Conservation (phyloP, 805 yeast species). For the Lachancea dasiensis region DNA sequence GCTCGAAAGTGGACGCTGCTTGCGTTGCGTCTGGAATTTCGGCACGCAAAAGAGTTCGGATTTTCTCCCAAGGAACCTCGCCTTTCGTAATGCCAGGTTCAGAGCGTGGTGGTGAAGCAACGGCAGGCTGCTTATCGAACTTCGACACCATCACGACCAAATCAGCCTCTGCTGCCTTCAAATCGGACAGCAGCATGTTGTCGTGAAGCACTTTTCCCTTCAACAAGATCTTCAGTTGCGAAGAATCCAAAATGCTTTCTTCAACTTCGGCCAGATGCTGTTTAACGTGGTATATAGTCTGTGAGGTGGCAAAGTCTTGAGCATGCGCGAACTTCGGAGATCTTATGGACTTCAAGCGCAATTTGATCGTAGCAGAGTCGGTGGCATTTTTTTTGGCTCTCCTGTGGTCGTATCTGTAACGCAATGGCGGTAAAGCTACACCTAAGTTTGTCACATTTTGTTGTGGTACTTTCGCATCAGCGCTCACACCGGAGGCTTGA, state of each 20-base stretch:
- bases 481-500: slow-evolving; percentile 32
- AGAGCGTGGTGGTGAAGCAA: slow-evolving; percentile 5
- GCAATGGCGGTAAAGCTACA: slow-evolving; percentile 45
- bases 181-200: slow-evolving; percentile 35
- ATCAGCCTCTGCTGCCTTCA: slow-evolving; percentile 28
- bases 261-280: slow-evolving; percentile 21
- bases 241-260: slow-evolving; percentile 31
- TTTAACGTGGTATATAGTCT: slow-evolving; percentile 34
- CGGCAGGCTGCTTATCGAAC: slow-evolving; percentile 8
- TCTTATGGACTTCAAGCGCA: slow-evolving; percentile 55
- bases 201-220: slow-evolving; percentile 62
- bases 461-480: slow-evolving; percentile 28
- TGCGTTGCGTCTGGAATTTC: slow-evolving; percentile 31
- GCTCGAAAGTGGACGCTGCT: slow-evolving; percentile 26
- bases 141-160: slow-evolving; percentile 42
- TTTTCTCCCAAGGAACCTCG: slow-evolving; percentile 42
- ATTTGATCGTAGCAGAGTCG: slow-evolving; percentile 1
- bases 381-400: slow-evolving; percentile 12
- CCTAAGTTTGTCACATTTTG: slow-evolving; percentile 35
- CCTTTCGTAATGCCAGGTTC: background rate
- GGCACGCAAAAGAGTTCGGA: slow-evolving; percentile 31
- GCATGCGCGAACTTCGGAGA: slow-evolving; percentile 57
- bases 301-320: slow-evolving; percentile 21
- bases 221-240: slow-evolving; percentile 45
- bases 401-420: slow-evolving; percentile 34